Base-by-base conservation (phyloP, 2,329 filamentous ascomycete genomes). In the Fusarium penzigii region DNA sequence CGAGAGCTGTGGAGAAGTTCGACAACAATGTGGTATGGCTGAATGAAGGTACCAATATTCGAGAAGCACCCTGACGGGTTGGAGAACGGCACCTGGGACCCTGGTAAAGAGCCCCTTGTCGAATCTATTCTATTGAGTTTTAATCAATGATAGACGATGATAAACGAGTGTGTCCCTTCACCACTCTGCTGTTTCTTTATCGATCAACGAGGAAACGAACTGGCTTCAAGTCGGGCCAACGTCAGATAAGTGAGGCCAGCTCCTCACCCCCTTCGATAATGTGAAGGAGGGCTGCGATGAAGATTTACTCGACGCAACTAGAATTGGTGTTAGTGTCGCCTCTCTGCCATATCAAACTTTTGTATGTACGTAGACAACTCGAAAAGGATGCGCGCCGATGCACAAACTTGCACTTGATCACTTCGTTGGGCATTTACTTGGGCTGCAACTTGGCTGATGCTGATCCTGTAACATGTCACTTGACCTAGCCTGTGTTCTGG, bases 1-100 rank as follows among this genome's bases (percentile, higher is more conserved):
- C 60, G 55, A 58, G 52, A 59, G 43, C 59, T 59, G 58, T 57
- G 62, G 63, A 59, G 63, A 56, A 62, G 49, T 50, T 51, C 52
- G 53, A 52, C 56, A 56, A 57, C 54, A 47, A 52, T 55, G 57
- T 58, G 54, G 57, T 59, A 56, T 34, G 52, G 52, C 43, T 43
- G 55, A 52, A 51, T 42, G 39, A 48, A 51, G 20, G 20, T 25
- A 25, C 20, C 20, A 25, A 7, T 25, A 25, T 4, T 25, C 4
- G 47, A 51, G 53, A 49, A 42, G 48, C 43, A 20, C 50, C 34
- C 46, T 43, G 41, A 57, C 52, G 53, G 44, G 43, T 45, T 42
- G 47, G 45, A 49, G 57, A 54, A 59, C 50, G 49, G 45, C 49
- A 49, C 49, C 55, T 62, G 51, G 20, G 62, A 61, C 61, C 62